These are phyloP conservation scores for Cordyceps cicadae DNA, from an alignment of 2,329 filamentous ascomycete genomes.

Conservation along the genomic window DNA sequence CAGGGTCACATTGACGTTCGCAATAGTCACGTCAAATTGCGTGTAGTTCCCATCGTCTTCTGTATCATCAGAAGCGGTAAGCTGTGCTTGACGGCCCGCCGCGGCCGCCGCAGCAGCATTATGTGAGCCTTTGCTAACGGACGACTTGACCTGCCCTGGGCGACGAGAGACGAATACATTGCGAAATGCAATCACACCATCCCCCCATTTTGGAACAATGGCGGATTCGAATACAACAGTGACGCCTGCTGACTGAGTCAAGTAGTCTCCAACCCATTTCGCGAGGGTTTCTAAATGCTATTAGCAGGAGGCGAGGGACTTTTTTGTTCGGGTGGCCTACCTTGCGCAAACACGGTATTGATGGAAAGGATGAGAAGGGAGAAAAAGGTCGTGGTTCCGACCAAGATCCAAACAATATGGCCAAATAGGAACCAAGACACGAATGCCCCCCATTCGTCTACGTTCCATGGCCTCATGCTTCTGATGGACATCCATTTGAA, in stretches of 20 bases:
- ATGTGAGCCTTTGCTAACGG: conserved; percentile 88
- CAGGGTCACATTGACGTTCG: conserved; percentile 89
- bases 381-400: conserved; percentile 96
- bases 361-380: conserved; percentile 83
- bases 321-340: conserved; percentile 34
- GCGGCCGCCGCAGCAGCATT: conserved; percentile 80
- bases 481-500: conserved; percentile 98
- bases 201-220: conserved; percentile 91
- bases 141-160: conserved; percentile 71
- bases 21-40: conserved; percentile 91
- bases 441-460: conserved; percentile 92
- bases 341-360: conserved; percentile 94
- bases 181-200: conserved; percentile 90
- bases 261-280: conserved; percentile 87
- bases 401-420: conserved; percentile 89
- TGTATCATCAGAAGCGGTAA: conserved; percentile 44
- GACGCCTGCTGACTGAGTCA: conserved; percentile 86
- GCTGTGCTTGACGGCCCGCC: conserved; percentile 50
- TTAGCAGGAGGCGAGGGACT: neutral
- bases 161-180: conserved; percentile 93
- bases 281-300: conserved; percentile 68
- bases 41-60: conserved; percentile 91
- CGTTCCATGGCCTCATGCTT: conserved; percentile 87
- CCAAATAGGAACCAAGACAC: conserved; percentile 89
- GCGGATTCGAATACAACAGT: conserved; percentile 96